phyloP scores from a whole-genome alignment of 768 basidiomycete species.

The Xerocomus potaroensis region DNA sequence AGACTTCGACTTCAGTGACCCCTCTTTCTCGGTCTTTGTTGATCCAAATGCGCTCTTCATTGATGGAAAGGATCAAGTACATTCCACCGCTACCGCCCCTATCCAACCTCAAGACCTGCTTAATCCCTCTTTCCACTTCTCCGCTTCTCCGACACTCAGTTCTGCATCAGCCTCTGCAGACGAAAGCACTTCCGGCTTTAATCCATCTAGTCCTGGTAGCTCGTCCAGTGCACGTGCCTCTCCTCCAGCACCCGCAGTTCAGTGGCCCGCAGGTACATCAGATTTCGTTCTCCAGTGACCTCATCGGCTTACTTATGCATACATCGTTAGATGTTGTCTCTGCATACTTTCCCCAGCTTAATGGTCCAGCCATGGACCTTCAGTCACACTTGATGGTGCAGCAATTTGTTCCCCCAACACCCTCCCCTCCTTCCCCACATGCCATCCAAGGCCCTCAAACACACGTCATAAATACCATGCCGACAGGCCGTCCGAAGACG shows the following conservation, averaged over 20 bases:
- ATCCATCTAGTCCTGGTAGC: slow-evolving; percentile 23
- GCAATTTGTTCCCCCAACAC: slow-evolving; percentile 33
- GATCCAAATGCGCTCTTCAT: slow-evolving; percentile 62
- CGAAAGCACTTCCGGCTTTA: slow-evolving; percentile 22
- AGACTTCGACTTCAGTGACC: slow-evolving; percentile 59
- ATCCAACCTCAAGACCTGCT: slow-evolving; percentile 30
- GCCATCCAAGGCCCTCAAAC: slow-evolving; percentile 21
- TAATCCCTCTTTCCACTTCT: slow-evolving; percentile 35
- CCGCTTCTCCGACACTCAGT: slow-evolving; percentile 33
- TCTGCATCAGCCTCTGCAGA: slow-evolving; percentile 31
- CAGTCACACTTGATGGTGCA: slow-evolving; percentile 27
- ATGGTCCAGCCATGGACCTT: slow-evolving; percentile 23
- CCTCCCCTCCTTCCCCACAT: slow-evolving; percentile 36
- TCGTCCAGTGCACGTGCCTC: slow-evolving; percentile 31
- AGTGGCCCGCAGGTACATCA: slow-evolving; percentile 19
- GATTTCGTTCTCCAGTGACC: background rate
- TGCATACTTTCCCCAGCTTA: slow-evolving; percentile 15
- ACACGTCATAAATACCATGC: slow-evolving; percentile 16
- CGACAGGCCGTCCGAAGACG: slow-evolving; percentile 50
- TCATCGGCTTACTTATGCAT: slow-evolving; percentile 5
- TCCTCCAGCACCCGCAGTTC: slow-evolving; percentile 21
- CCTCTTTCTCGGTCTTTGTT: slow-evolving; percentile 44
- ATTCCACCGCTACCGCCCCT: slow-evolving; percentile 14
- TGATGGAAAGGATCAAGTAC: slow-evolving; percentile 21
- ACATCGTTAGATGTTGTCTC: slow-evolving; percentile 22